Evolutionary conservation across 306 rosid genomes (phyloP).

Genomic region (Pueraria montana): DNA sequence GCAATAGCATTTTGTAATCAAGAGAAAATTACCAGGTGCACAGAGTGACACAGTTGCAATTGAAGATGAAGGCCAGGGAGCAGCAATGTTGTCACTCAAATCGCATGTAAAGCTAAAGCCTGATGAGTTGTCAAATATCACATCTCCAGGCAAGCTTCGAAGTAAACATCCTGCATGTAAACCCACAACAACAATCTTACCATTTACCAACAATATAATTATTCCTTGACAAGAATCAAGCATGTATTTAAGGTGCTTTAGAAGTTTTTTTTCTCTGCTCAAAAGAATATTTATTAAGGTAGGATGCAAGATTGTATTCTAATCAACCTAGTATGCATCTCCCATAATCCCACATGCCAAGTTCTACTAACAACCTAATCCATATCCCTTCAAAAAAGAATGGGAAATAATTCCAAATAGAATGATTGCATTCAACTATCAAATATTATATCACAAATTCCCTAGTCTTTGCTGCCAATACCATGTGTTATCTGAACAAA

Average conservation of each 20-base stretch:
- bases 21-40: constrained; percentile 79
- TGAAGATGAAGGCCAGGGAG: constrained; percentile 97
- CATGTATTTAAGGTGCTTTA: constrained; percentile 6
- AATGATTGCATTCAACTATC: not conserved
- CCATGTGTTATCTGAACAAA: constrained; percentile 11
- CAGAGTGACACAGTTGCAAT: constrained; percentile 84
- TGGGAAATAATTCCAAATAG: constrained; percentile 5
- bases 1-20: no score
- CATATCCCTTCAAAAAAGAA: not conserved
- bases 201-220: not conserved
- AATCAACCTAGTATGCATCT: constrained; percentile 4
- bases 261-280: not conserved
- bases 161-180: constrained; percentile 86
- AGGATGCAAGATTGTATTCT: constrained; percentile 26
- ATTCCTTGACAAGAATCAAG: constrained; percentile 18
- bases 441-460: constrained; percentile 5
- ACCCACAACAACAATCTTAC: constrained; percentile 24
- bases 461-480: not conserved
- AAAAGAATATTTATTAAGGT: not conserved
- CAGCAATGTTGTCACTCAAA: constrained; percentile 89
- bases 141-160: constrained; percentile 89
- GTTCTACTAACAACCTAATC: constrained; percentile 36
- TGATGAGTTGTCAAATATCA: constrained; percentile 82
- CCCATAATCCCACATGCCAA: not conserved
- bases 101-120: constrained; percentile 95